Evolutionary conservation across 345 rosid genomes (phyloP).

Genomic region (Rhizophora apiculata): DNA sequence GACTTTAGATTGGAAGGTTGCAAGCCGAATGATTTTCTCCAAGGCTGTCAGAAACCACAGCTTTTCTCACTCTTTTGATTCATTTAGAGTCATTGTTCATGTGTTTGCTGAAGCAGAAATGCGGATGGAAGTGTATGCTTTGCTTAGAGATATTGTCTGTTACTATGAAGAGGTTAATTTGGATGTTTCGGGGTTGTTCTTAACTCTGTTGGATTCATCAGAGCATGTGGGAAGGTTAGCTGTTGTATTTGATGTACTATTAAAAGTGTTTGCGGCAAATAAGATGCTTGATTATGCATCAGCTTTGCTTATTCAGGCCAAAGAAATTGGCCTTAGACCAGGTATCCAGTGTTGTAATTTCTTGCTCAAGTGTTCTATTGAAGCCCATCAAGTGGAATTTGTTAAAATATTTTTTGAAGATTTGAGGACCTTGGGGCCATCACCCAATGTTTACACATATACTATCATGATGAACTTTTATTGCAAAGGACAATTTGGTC

Average conservation of each 20-base stretch:
- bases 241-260: slow-evolving; percentile 33
- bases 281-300: slow-evolving; percentile 41
- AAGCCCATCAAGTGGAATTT: slow-evolving; percentile 29
- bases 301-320: slow-evolving; percentile 29
- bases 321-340: slow-evolving; percentile 30
- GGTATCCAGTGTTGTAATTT: slow-evolving; percentile 47
- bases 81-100: slow-evolving; percentile 32
- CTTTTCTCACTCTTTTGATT: slow-evolving; percentile 27
- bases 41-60: slow-evolving; percentile 28
- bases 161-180: slow-evolving; percentile 25
- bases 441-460: slow-evolving; percentile 47
- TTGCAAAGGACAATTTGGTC: slow-evolving; percentile 29
- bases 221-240: slow-evolving; percentile 18
- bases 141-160: slow-evolving; percentile 39
- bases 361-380: slow-evolving; percentile 50
- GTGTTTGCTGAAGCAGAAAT: slow-evolving; percentile 32
- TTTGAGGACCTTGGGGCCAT: slow-evolving; percentile 44
- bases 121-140: slow-evolving; percentile 37
- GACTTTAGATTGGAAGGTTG: slow-evolving; percentile 44
- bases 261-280: slow-evolving; percentile 51
- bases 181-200: slow-evolving; percentile 35
- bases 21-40: slow-evolving; percentile 28
- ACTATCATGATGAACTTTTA: slow-evolving; percentile 47
- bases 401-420: slow-evolving; percentile 32
- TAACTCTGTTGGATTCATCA: slow-evolving; percentile 31